These are phyloP conservation scores for Neofusicoccum parvum DNA, from an alignment of 2,329 filamentous ascomycete species.

Conservation along the genomic window DNA sequence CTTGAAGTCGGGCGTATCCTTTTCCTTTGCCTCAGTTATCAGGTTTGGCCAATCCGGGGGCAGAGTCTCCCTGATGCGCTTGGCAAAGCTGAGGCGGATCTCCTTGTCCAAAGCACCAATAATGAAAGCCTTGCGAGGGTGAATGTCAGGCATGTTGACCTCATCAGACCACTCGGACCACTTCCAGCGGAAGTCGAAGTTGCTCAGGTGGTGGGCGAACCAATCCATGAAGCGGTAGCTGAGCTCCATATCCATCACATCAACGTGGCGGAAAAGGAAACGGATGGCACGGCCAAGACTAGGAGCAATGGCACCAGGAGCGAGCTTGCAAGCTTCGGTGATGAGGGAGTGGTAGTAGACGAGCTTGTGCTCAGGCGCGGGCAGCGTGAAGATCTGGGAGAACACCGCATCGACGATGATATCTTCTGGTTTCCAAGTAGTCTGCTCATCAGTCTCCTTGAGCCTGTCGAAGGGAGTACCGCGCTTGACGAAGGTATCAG, in stretches of 20 bases:
- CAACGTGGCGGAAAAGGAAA: constrained; percentile 81
- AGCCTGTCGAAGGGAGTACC: constrained; percentile 91
- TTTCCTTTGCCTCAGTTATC: constrained; percentile 85
- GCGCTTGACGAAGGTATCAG: constrained; percentile 88
- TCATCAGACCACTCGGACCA: constrained; percentile 94
- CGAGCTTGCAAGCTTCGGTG: constrained; percentile 93
- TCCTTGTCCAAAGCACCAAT: constrained; percentile 91
- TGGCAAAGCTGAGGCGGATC: constrained; percentile 92
- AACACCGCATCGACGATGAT: constrained; percentile 97
- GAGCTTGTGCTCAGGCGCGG: constrained; percentile 84
- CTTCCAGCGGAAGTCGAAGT: constrained; percentile 99
- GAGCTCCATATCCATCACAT: constrained; percentile 84
- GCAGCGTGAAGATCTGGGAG: constrained; percentile 88
- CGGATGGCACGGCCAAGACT: constrained; percentile 91
- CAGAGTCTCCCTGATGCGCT: constrained; percentile 91
- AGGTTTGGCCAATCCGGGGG: constrained; percentile 79
- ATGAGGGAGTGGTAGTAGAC: constrained; percentile 96
- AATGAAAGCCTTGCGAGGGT: constrained; percentile 94
- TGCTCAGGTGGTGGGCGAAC: constrained; percentile 97
- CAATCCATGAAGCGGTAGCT: constrained; percentile 89
- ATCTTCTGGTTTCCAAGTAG: constrained; percentile 97
- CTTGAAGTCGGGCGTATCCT: constrained; percentile 95
- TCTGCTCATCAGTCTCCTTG: constrained; percentile 65
- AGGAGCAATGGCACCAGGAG: constrained; percentile 92
- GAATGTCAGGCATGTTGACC: constrained; percentile 71